Conservation (phyloP, 2,329 filamentous ascomycete species). For the Fusarium dimerum region DNA sequence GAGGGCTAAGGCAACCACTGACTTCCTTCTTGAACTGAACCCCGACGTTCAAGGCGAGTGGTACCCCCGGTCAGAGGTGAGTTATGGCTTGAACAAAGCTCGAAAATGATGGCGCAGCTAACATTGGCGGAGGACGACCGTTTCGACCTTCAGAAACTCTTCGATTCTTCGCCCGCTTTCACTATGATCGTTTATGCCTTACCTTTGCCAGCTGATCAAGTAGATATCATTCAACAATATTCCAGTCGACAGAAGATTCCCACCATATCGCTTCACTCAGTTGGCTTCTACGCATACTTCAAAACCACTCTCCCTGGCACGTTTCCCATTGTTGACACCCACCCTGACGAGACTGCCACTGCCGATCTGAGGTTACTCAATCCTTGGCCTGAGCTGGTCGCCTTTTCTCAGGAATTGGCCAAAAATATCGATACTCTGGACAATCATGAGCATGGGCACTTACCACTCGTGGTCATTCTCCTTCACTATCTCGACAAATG, state of each 20-base stretch:
- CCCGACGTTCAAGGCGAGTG: conserved; percentile 84
- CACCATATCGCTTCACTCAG: conserved; percentile 80
- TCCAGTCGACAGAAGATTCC: conserved; percentile 64
- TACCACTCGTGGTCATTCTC: conserved; percentile 83
- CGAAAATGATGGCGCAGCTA: background rate
- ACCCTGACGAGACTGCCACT: conserved; percentile 83
- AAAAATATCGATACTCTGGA: conserved; percentile 68
- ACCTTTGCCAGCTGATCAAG: conserved; percentile 46
- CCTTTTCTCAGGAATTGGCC: conserved; percentile 68
- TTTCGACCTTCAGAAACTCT: conserved; percentile 42
- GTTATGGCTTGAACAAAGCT: background rate
- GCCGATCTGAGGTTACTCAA: conserved; percentile 81
- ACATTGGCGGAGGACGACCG: conserved; percentile 25
- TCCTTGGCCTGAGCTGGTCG: conserved; percentile 80
- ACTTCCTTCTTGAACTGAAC: conserved; percentile 83
- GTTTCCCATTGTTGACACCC: conserved; percentile 93
- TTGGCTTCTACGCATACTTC: conserved; percentile 90
- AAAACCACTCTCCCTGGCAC: conserved; percentile 74
- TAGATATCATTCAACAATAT: conserved; percentile 49
- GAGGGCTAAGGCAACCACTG: conserved; percentile 75
- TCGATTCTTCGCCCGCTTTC: conserved; percentile 44
- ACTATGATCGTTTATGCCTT: conserved; percentile 58
- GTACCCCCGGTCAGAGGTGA: conserved; percentile 49
- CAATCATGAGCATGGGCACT: conserved; percentile 83
- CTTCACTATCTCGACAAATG: conserved; percentile 81